These are phyloP conservation scores for Grifola frondosa DNA, from an alignment of 1,284 basidiomycete genomes.

Conservation along the genomic window DNA sequence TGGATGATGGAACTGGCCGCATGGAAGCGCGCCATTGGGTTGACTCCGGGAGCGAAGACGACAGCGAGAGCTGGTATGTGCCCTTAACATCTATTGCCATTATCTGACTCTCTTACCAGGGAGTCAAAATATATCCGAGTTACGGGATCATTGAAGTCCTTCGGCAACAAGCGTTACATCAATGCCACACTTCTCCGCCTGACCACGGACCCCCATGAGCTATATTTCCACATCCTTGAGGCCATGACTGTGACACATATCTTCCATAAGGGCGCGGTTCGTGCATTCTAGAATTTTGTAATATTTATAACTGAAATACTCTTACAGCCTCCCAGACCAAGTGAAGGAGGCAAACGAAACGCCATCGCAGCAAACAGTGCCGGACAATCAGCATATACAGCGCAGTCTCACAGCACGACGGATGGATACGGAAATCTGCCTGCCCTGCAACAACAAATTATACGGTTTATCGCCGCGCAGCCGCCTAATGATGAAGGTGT, in stretches of 20 bases:
- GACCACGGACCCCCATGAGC: slow-evolving; percentile 75
- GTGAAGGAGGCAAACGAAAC: slow-evolving; percentile 17
- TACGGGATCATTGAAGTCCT: slow-evolving; percentile 87
- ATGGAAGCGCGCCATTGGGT: slow-evolving; percentile 92
- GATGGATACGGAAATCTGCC: slow-evolving; percentile 42
- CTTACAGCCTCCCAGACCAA: slow-evolving; percentile 30
- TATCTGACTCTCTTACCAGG: slow-evolving; percentile 39
- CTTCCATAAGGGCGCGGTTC: slow-evolving; percentile 41
- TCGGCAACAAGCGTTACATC: slow-evolving; percentile 82
- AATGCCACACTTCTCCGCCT: slow-evolving; percentile 74
- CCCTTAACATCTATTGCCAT: slow-evolving; percentile 34
- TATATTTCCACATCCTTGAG: slow-evolving; percentile 77
- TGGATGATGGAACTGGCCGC: slow-evolving; percentile 89
- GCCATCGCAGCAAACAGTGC: slow-evolving; percentile 6
- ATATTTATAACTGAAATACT: slow-evolving; percentile 4
- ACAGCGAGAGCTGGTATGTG: slow-evolving; percentile 47
- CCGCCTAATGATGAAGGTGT: slow-evolving; percentile 43
- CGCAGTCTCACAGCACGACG: slow-evolving; percentile 22
- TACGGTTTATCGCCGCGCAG: slow-evolving; percentile 43
- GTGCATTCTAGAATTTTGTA: slow-evolving; percentile 5
- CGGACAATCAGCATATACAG: slow-evolving; percentile 33
- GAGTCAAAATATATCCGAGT: slow-evolving; percentile 83
- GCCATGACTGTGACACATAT: slow-evolving; percentile 48
- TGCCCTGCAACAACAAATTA: slow-evolving; percentile 47
- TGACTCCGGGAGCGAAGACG: slow-evolving; percentile 60